Percentiles rank a stretch among this genome's conserved stretches.
Evolutionary conservation across 306 rosid species (phyloP).

Genomic region (Alnus rubra): DNA sequence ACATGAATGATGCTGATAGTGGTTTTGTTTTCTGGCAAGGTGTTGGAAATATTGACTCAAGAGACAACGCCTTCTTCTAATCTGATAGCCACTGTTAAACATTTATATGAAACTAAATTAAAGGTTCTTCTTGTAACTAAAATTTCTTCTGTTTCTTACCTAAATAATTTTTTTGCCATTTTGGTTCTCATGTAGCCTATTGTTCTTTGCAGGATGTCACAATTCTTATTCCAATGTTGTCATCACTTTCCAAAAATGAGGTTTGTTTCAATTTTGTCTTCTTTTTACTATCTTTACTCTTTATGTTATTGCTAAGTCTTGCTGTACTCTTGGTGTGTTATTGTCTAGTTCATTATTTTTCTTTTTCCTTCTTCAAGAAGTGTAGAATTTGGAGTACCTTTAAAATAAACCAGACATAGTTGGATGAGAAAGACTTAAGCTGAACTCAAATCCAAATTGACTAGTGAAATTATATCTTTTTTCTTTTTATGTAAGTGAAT

Average conservation of each 20-base stretch:
- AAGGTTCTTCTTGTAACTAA: conserved; percentile 50
- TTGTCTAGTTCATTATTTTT: no score
- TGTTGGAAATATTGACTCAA: conserved; percentile 87
- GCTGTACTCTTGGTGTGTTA: no score
- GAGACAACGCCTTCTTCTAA: conserved; percentile 75
- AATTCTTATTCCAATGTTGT: conserved; percentile 88
- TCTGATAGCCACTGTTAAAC: conserved; percentile 83
- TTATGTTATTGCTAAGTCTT: not conserved
- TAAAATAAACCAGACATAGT: no score
- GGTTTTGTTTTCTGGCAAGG: conserved; percentile 55
- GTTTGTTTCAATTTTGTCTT: conserved; percentile 35
- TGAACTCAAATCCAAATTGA: no score
- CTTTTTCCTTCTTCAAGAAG: no score
- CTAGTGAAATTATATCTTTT: no score
- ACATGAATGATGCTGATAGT: conserved; percentile 17
- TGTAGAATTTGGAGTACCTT: no score
- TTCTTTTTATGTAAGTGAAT: no score
- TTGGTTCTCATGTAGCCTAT: conserved; percentile 32
- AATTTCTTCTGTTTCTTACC: conserved; percentile 24
- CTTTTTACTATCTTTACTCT: conserved; percentile 15
- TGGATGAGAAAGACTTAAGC: no score
- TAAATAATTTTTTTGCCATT: conserved; percentile 4
- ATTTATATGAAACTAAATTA: conserved; percentile 87
- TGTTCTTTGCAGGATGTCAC: conserved; percentile 82
- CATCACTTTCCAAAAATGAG: conserved; percentile 89